Evolutionary conservation across 2,329 filamentous ascomycete species (phyloP), one percentile per base, ranked within the genome.

Genomic region (Capronia americana): DNA sequence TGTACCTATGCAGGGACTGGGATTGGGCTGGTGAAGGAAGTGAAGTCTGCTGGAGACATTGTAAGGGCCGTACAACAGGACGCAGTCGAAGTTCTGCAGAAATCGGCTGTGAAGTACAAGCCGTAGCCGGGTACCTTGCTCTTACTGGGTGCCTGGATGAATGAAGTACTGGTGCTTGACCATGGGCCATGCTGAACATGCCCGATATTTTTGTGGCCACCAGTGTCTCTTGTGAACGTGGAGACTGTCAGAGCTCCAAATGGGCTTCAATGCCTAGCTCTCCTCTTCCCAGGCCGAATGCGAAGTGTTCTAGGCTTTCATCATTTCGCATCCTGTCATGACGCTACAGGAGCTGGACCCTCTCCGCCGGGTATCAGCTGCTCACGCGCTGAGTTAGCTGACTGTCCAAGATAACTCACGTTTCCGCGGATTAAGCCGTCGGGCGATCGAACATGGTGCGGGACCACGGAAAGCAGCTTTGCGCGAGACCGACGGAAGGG

Each of bases 291-390:
- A 7, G 23, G 48, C 28, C 28, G 7, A 55, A 8, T 12, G 53
- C 17, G 53, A 30, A 17, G 17, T 34, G 14, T 34, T 8, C 1
- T 3, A 17, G 53, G n/a, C 4, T 34, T n/a, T n/a, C 17, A 6
- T 1, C 28, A 24, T n/a, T 11, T 10, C 17, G n/a, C 12, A 32
- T 28, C 14, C 8, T 11, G 53, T 61, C 58, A 61, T 12, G 58
- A 61, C 6, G 46, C 58, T 23, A 46, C 58, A 5, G 58, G 46
- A 38, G 51, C 46, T 12, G 90, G 90, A 3, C 90, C 90, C 77
- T 92, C 90, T 57, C 90, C 90, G 73, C 90, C 90, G 3, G 90
- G 90, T 75, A 92, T 92, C 78, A 93, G 84, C 90, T 93, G 70
- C 53, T 41, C 44, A 26, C 53, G 11, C 14, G 17, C 6, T 74